A percentile compares a stretch with the other conserved stretches of the same genome.
phyloP scores from a whole-genome alignment of 495 filamentous ascomycete genomes.

The Corynascus novoguineensis region DNA sequence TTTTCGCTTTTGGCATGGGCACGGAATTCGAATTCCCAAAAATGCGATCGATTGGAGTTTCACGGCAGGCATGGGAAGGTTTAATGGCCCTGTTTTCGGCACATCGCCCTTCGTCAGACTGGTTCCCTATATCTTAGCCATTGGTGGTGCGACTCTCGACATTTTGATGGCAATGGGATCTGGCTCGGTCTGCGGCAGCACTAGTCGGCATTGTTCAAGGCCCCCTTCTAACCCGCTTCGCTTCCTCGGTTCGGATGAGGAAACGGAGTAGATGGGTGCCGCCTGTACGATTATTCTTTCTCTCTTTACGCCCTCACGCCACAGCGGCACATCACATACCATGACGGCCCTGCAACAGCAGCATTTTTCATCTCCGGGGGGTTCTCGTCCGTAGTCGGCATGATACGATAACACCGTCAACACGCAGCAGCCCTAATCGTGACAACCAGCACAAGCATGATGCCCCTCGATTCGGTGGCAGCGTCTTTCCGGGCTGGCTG shows the following conservation, averaged over 20 bases:
- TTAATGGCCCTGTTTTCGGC: constrained; percentile 32
- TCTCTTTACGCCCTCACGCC: constrained; percentile 28
- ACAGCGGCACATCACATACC: constrained; percentile 24
- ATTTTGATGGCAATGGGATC: constrained; percentile 26
- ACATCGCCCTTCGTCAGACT: constrained; percentile 24
- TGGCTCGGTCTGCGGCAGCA: constrained; percentile 32
- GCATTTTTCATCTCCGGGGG: constrained; percentile 23
- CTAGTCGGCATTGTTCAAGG: constrained; percentile 29
- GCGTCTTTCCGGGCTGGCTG: constrained; percentile 2
- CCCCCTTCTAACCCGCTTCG: constrained; percentile 20
- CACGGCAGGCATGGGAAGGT: constrained; percentile 32
- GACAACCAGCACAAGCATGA: constrained; percentile 9
- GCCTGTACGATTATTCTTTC: constrained; percentile 34
- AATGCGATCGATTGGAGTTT: constrained; percentile 38
- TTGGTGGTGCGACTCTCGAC: constrained; percentile 32
- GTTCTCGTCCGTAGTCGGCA: constrained; percentile 33
- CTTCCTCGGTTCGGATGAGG: constrained; percentile 26
- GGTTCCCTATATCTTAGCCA: constrained; percentile 27
- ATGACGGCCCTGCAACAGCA: constrained; percentile 31
- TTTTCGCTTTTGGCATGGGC: constrained; percentile 32
- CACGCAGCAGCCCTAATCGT: constrained; percentile 24
- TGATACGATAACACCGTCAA: constrained; percentile 28
- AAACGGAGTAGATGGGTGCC: constrained; percentile 30
- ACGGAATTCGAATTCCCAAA: constrained; percentile 37
- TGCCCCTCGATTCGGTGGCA: constrained; percentile 12